Evolutionary conservation across 1,284 basidiomycete genomes (phyloP), one percentile per base, ranked within the genome.

Genomic region (Cryptococcus wingfieldii): DNA sequence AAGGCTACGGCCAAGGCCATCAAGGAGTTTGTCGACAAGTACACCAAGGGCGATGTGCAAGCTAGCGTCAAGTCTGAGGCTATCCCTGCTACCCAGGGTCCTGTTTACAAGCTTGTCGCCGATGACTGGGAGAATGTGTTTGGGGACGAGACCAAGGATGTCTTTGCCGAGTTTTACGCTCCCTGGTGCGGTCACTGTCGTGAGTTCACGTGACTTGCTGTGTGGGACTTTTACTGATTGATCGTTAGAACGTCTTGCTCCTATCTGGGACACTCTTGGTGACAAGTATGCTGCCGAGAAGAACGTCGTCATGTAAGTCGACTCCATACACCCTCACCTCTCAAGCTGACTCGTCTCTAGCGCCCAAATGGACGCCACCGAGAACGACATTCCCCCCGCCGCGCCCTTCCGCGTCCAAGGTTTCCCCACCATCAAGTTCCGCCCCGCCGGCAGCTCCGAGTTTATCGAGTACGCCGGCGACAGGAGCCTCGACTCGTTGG

Each of bases 401-500:
- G 85, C 88, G 52, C 86, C 88, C 37, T 97, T 98, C 90, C 84
- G 85, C 54, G 79, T 95, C 61, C 70, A 80, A 55, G 76, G 74
- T 49, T 98, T 96, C 90, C 95, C 95, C 9, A 98, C 96, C 2
- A 78, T 98, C 75, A 98, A 98, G 77, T 96, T 99, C 84, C 92
- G 93, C 79, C 83, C 87, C 10, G 95, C 96, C 25, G 94, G 95
- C 53, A 80, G 83, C 45, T 81, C 81, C 57, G 86, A 89, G 56
- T 98, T 94, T 79, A 79, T 97, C 60, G 91, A 97, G 75, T 97
- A 93, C 74, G 86, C 89, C 63, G 93, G 93, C 60, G 94, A 96
- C 75, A 86, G 93, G 62, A 86, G 87, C 7, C 79, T 92, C 60
- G 92, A 96, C 79, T 86, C 83, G 68, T 78, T 97, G 58, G 81